Base-by-base conservation (phyloP, 176 grass and related monocot species). In the Cenchrus fungigraminus region DNA sequence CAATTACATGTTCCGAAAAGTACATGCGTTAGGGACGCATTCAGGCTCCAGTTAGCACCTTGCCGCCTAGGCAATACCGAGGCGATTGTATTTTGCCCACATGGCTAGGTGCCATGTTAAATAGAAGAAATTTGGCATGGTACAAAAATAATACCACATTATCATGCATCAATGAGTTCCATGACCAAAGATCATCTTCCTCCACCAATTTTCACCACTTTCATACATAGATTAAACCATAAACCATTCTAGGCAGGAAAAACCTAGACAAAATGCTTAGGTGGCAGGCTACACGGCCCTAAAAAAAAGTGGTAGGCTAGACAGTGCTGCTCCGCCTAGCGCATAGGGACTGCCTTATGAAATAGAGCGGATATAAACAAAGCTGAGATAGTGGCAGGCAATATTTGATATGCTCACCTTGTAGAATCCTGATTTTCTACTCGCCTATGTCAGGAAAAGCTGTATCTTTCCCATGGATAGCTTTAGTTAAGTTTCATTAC, bases 331-430 rank as follows among this genome's bases (percentile, higher is more conserved):
- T 73, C 44, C 4, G 0, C 55, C 55, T 19, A 57, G 55, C 55
- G 5, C 6, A 16, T 57, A 57, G 55, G 16, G 16, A 57, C 55
- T 2, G 7, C 70, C 20, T 73, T 73, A 6, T 29, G 6, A 73
- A 71, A 71, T 12, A 49, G 6, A 71, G 68, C 28, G 32, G 69
- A 87, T 76, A 45, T 31, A 81, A 19, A 49, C 12, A 59, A 69
- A 71, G 9, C 28, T 42, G 11, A 70, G 44, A 63, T 22, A 25
- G 15, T 65, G 22, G 49, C 11, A 2, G n/a, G 19, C 51, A 0
- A 16, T 78, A 65, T 78, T 20, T 13, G 4, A 77, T 74, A 84
- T 31, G 20, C 14, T 68, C 16, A 0, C 6, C 65, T 73, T 80
- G 34, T 76, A 70, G 32, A 76, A 61, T 53, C 9, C 4, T 22